phyloP scores from a whole-genome alignment of 106 monocot genomes.

The Triglochin maritima region DNA sequence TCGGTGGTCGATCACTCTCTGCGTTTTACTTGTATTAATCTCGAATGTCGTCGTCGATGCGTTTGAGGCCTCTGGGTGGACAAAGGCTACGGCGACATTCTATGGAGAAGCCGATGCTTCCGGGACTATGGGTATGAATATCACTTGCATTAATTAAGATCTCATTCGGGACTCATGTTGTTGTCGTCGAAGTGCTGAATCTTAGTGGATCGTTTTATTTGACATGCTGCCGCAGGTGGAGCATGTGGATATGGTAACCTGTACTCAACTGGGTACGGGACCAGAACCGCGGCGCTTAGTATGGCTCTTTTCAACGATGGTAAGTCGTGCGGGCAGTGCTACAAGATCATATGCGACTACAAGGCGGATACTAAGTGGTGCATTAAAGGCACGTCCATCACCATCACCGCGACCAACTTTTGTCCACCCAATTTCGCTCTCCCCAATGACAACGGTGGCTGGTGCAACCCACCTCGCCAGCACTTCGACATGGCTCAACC shows the following conservation, averaged over 20 bases:
- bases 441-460: slow-evolving; percentile 35
- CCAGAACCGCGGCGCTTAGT: slow-evolving; percentile 31
- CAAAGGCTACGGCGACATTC: slow-evolving; percentile 41
- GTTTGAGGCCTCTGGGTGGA: slow-evolving; percentile 40
- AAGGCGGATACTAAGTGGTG: slow-evolving; percentile 33
- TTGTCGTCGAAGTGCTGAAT: background rate
- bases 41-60: slow-evolving; percentile 2
- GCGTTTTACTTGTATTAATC: background rate
- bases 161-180: background rate
- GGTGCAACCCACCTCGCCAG: slow-evolving; percentile 58
- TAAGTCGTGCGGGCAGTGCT: slow-evolving; percentile 37
- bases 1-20: background rate
- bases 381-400: slow-evolving; percentile 28
- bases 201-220: background rate
- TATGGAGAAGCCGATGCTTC: slow-evolving; percentile 50
- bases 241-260: slow-evolving; percentile 51
- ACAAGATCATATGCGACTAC: slow-evolving; percentile 43
- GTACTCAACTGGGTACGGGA: slow-evolving; percentile 41
- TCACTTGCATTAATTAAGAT: background rate
- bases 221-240: slow-evolving; percentile 29
- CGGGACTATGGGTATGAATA: slow-evolving; percentile 41
- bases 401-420: slow-evolving; percentile 49
- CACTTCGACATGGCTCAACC: slow-evolving; percentile 64
- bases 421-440: slow-evolving; percentile 47
- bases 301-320: slow-evolving; percentile 33